phyloP scores from a whole-genome alignment of 371 early-diverging fungal genomes.

The Syncephalastrum racemosum region DNA sequence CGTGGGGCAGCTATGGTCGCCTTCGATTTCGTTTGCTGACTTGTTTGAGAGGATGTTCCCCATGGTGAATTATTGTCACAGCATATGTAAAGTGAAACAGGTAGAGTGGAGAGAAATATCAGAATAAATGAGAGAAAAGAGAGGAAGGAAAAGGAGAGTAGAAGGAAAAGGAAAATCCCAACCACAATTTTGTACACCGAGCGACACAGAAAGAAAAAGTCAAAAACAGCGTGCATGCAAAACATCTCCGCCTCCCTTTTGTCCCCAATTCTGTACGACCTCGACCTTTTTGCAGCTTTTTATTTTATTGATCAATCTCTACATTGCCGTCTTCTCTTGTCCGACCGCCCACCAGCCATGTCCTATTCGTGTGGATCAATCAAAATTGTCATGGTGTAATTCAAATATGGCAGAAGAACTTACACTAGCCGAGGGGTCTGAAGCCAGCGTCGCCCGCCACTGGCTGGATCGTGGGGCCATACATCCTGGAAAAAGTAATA shows the following conservation, averaged over 20 bases:
- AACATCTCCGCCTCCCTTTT: too few species aligned
- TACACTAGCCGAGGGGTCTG: conserved; percentile 68
- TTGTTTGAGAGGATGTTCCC: background rate
- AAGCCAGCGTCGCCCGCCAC: conserved; percentile 59
- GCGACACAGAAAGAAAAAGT: conserved; percentile 4
- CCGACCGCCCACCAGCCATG: too few species aligned
- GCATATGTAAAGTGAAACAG: background rate
- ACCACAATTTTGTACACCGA: background rate
- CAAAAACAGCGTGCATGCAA: conserved; percentile 1
- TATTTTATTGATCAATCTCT: too few species aligned
- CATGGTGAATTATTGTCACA: conserved; percentile 3
- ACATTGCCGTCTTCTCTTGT: too few species aligned
- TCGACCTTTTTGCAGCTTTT: too few species aligned
- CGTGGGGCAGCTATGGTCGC: background rate
- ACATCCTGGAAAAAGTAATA: conserved; percentile 95
- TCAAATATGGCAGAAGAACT: conserved; percentile 11
- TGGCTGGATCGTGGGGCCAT: conserved; percentile 78
- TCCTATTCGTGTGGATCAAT: too few species aligned
- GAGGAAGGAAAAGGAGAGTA: too few species aligned
- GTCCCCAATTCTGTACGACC: too few species aligned
- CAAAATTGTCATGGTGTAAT: too few species aligned
- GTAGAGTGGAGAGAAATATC: too few species aligned
- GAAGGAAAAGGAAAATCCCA: background rate
- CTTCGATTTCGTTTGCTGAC: conserved; percentile 1
- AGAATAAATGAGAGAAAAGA: too few species aligned